Evolutionary conservation across 192 early-diverging fungal species (phyloP).

Genomic region (Spizellomyces sp.): DNA sequence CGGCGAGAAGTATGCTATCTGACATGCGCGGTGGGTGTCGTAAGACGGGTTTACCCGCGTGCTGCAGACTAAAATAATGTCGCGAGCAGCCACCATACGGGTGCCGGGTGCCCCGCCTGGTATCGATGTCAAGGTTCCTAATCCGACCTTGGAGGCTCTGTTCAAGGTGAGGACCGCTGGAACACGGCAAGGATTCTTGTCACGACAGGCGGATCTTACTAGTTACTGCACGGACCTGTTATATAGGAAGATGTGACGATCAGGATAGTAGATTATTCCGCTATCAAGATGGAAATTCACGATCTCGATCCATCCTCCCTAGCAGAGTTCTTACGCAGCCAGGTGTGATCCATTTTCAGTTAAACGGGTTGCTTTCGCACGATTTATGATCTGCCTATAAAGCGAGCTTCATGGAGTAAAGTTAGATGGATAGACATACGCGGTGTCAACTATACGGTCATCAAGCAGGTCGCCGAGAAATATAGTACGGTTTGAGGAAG

Average conservation of each 20-base stretch:
- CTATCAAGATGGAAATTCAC: neutral
- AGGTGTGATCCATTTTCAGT: neutral
- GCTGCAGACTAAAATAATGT: neutral
- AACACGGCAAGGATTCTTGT: neutral
- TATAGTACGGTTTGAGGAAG: slow-evolving; percentile 3
- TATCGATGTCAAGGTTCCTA: slow-evolving; percentile 24
- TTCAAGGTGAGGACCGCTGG: slow-evolving; percentile 17
- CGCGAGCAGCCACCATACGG: neutral
- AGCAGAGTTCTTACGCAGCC: neutral
- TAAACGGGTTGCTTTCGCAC: neutral
- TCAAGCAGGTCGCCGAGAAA: slow-evolving; percentile 9
- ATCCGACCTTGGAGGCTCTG: slow-evolving; percentile 25
- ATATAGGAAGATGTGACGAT: slow-evolving; percentile 15
- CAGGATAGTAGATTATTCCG: slow-evolving; percentile 17
- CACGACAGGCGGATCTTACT: neutral
- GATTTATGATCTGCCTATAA: too few species aligned
- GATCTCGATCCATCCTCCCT: neutral
- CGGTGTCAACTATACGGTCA: slow-evolving; percentile 23
- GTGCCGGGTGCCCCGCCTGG: slow-evolving; percentile 28
- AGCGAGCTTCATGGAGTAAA: slow-evolving; percentile 14
- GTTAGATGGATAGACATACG: slow-evolving; percentile 20
- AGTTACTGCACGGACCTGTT: too few species aligned
- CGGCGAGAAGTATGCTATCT: neutral
- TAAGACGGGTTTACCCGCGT: neutral
- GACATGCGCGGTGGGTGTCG: neutral